These are phyloP conservation scores for Ogataea paraovalis DNA, from an alignment of 805 yeast species.

Conservation along the genomic window DNA sequence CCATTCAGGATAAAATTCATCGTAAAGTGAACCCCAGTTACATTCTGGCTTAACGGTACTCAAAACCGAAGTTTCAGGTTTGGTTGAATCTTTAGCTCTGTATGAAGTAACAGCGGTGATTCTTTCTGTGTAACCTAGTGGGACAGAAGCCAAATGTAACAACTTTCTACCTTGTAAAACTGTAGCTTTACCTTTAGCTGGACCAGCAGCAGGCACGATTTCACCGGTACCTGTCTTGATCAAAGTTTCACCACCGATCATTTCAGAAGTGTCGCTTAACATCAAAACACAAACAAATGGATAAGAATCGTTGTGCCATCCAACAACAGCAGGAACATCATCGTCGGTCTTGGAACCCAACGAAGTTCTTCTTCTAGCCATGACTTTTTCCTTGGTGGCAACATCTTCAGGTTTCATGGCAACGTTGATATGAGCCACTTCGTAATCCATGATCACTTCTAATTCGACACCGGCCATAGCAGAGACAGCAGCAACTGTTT, in stretches of 20 bases:
- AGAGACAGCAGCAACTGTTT: slow-evolving; percentile 47
- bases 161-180: slow-evolving; percentile 45
- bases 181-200: slow-evolving; percentile 47
- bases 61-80: slow-evolving; percentile 37
- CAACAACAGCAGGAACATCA: slow-evolving; percentile 51
- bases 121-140: slow-evolving; percentile 38
- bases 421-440: slow-evolving; percentile 50
- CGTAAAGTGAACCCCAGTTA: slow-evolving; percentile 33
- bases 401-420: slow-evolving; percentile 39
- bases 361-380: slow-evolving; percentile 23
- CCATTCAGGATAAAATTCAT: slow-evolving; percentile 39
- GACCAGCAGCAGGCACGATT: slow-evolving; percentile 34
- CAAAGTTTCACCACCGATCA: slow-evolving; percentile 62
- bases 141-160: slow-evolving; percentile 44
- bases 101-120: slow-evolving; percentile 41
- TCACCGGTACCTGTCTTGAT: slow-evolving; percentile 43
- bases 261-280: slow-evolving; percentile 53
- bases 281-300: slow-evolving; percentile 63
- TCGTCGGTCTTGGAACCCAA: slow-evolving; percentile 23
- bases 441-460: slow-evolving; percentile 54
- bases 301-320: slow-evolving; percentile 63
- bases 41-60: slow-evolving; percentile 39
- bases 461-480: slow-evolving; percentile 59
- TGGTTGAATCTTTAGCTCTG: slow-evolving; percentile 36
- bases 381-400: slow-evolving; percentile 30